A percentile compares a stretch with the other conserved stretches of the same genome.
phyloP scores from a whole-genome alignment of 768 basidiomycete genomes.

The Cystobasidium tubakii region DNA sequence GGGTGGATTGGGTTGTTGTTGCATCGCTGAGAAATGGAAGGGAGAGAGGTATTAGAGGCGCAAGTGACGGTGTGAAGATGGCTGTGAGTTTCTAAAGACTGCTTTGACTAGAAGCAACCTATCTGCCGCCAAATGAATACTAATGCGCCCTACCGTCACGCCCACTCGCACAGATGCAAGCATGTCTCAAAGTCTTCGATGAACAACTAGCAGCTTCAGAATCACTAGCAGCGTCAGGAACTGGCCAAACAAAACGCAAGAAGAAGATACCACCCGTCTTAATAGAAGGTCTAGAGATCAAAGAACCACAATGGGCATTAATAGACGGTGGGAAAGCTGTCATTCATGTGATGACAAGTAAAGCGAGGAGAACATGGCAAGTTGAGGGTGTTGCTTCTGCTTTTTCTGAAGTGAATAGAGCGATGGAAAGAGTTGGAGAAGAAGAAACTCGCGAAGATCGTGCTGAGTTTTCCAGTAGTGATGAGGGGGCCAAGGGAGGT shows the following conservation, averaged over 20 bases:
- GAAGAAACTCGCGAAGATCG: neutral
- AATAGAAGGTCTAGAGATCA: constrained; percentile 26
- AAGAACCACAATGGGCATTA: constrained; percentile 41
- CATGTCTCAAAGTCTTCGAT: neutral
- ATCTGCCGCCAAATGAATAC: no score
- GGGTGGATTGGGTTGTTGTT: constrained; percentile 45
- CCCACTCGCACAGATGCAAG: neutral
- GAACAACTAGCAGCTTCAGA: constrained; percentile 29
- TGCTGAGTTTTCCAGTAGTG: neutral
- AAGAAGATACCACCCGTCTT: constrained; percentile 37
- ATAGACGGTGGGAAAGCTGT: constrained; percentile 42
- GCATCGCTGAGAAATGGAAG: constrained; percentile 38
- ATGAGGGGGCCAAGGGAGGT: neutral
- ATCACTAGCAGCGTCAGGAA: neutral
- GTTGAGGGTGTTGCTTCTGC: constrained; percentile 27
- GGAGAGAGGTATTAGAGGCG: constrained; percentile 43
- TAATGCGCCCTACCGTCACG: neutral
- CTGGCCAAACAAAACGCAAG: constrained; percentile 31
- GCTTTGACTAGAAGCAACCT: no score
- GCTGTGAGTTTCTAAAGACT: constrained; percentile 42
- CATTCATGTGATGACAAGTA: constrained; percentile 43
- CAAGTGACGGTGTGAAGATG: constrained; percentile 39
- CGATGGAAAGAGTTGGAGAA: neutral
- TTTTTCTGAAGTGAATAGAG: neutral
- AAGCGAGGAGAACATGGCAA: constrained; percentile 38